Percentiles rank a stretch among this genome's conserved stretches.
These are phyloP conservation scores for Fraxinus sp. DNA, from an alignment of 305 asterid genomes.

Conservation along the genomic window DNA sequence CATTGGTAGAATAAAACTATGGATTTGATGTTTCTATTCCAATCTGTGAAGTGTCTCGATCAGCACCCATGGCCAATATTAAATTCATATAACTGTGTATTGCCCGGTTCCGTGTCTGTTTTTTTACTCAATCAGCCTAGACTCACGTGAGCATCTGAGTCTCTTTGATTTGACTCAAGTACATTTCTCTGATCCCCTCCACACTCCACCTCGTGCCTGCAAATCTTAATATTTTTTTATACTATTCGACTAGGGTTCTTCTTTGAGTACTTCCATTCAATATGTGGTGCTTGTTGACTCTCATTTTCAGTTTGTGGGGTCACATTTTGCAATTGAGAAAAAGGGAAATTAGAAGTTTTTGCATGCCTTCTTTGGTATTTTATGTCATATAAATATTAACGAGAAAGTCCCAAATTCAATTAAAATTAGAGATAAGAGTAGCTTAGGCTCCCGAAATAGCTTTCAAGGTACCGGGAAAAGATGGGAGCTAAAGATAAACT, in stretches of 20 bases:
- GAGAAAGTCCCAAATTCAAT: neutral
- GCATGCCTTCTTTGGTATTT: neutral
- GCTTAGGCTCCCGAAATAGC: neutral
- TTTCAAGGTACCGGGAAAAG: neutral
- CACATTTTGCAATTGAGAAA: neutral
- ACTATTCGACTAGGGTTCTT: neutral
- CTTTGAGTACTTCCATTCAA: neutral
- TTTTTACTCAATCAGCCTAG: neutral
- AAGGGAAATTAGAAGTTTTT: neutral
- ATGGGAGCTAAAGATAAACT: neutral
- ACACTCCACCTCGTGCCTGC: conserved; percentile 42
- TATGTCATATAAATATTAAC: neutral
- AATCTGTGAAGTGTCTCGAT: conserved; percentile 6
- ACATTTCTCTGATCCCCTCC: conserved; percentile 23
- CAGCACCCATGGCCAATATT: neutral
- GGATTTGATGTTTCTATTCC: conserved; percentile 15
- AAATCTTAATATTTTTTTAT: conserved; percentile 9
- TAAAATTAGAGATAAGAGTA: neutral
- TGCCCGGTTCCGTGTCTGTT: neutral
- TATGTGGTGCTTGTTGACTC: neutral
- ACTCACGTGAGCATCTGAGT: conserved; percentile 35
- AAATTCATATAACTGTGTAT: neutral
- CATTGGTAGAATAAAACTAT: neutral
- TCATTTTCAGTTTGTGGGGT: neutral
- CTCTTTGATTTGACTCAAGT: conserved; percentile 20